Evolutionary conservation across 192 early-diverging fungal species (phyloP).

Genomic region (Backusella morwellensis): DNA sequence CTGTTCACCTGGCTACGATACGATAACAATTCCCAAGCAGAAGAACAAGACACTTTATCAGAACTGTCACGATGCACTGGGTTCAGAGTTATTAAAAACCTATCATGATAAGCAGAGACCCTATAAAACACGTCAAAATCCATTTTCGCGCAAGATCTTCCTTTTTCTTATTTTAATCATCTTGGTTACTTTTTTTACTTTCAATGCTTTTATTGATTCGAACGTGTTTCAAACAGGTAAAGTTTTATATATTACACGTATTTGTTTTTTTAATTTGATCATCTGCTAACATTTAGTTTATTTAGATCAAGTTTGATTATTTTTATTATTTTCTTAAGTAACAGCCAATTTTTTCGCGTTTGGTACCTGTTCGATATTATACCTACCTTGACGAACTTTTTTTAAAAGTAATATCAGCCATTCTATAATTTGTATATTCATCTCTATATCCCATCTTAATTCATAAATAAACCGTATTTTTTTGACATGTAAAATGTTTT

Average conservation of each 20-base stretch:
- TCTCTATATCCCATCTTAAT: background rate
- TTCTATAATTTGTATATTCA: background rate
- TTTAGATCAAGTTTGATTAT: background rate
- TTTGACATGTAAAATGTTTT: background rate
- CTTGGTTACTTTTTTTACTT: background rate
- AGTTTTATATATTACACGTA: background rate
- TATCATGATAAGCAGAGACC: background rate
- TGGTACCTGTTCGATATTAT: background rate
- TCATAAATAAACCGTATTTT: background rate
- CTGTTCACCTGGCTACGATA: background rate
- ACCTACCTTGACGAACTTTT: background rate
- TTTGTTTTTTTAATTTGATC: background rate
- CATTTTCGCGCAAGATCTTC: background rate
- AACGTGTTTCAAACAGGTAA: constrained; percentile 1
- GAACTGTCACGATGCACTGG: background rate
- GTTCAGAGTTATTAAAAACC: background rate
- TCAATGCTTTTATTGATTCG: background rate
- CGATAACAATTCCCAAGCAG: background rate
- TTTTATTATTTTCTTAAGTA: background rate
- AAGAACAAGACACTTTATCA: background rate
- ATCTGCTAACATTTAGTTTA: background rate
- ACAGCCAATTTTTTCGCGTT: background rate
- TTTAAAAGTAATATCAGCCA: background rate
- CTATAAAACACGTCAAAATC: background rate
- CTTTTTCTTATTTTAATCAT: background rate